Conservation (phyloP, 257 asterid genomes). For the Hygrophila difformis region DNA sequence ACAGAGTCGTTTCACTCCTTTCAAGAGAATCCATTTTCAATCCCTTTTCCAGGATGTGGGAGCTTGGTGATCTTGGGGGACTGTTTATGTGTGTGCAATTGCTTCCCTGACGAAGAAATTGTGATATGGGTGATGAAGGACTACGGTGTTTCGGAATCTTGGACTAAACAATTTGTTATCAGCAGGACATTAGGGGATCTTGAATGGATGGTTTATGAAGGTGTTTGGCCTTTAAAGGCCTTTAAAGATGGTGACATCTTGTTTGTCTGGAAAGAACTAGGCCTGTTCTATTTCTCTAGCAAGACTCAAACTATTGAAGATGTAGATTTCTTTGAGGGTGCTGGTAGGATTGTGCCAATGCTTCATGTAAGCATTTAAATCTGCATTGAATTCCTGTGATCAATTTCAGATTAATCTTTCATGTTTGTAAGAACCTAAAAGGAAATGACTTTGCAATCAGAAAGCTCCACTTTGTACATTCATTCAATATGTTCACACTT, state of each 20-base stretch:
- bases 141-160: conserved; percentile 21
- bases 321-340: too few species aligned
- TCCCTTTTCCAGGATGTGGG: background rate
- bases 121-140: conserved; percentile 35
- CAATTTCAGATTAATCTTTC: too few species aligned
- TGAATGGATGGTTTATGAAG: background rate
- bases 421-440: too few species aligned
- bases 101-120: conserved; percentile 14
- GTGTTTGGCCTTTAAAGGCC: conserved; percentile 16
- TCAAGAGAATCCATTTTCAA: background rate
- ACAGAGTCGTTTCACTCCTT: background rate
- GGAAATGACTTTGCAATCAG: too few species aligned
- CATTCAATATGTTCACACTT: too few species aligned
- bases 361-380: too few species aligned
- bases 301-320: conserved; percentile 9
- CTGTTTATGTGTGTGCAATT: conserved; percentile 24
- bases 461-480: too few species aligned
- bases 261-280: conserved; percentile 22
- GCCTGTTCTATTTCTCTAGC: conserved; percentile 21
- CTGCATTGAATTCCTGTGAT: too few species aligned
- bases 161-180: conserved; percentile 25
- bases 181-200: conserved; percentile 4
- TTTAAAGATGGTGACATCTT: conserved; percentile 32
- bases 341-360: too few species aligned
- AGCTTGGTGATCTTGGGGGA: conserved; percentile 17